Evolutionary conservation across 257 asterid species (phyloP).

Genomic region (Rubia yunnanensis): DNA sequence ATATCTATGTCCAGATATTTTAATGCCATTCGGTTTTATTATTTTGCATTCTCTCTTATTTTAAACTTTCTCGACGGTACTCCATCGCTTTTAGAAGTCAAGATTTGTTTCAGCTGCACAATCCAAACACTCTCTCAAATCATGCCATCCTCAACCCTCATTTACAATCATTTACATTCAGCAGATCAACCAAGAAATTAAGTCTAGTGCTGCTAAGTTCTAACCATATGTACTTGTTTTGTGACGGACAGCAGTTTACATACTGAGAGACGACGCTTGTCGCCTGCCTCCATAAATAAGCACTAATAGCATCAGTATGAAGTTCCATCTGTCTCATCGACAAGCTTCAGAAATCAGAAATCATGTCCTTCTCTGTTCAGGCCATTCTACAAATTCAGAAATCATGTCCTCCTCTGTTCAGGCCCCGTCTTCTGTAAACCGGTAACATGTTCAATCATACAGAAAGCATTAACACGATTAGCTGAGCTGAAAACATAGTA

Average conservation of each 20-base stretch:
- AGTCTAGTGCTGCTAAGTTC: neutral
- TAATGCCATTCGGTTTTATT: too few relatives aligned
- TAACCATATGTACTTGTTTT: constrained; percentile 3
- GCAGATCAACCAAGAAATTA: neutral
- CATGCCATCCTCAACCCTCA: neutral
- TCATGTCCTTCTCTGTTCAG: neutral
- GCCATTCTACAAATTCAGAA: constrained; percentile 4
- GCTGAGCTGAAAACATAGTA: neutral
- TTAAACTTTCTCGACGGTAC: too few relatives aligned
- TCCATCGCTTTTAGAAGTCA: too few relatives aligned
- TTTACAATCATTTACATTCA: neutral
- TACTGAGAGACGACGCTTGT: neutral
- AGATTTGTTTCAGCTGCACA: too few relatives aligned
- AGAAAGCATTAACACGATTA: neutral
- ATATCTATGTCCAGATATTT: too few relatives aligned
- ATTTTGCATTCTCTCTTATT: too few relatives aligned
- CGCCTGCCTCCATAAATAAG: neutral
- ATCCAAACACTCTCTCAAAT: neutral
- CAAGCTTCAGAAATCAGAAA: constrained; percentile 5
- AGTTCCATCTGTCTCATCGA: neutral
- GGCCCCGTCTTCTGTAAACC: constrained; percentile 42
- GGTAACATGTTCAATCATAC: constrained; percentile 1
- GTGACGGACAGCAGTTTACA: neutral
- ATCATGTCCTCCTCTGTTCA: constrained; percentile 8
- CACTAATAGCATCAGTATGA: neutral